Conservation (phyloP, 179 eudicot species). For the Actinidia arguta region DNA sequence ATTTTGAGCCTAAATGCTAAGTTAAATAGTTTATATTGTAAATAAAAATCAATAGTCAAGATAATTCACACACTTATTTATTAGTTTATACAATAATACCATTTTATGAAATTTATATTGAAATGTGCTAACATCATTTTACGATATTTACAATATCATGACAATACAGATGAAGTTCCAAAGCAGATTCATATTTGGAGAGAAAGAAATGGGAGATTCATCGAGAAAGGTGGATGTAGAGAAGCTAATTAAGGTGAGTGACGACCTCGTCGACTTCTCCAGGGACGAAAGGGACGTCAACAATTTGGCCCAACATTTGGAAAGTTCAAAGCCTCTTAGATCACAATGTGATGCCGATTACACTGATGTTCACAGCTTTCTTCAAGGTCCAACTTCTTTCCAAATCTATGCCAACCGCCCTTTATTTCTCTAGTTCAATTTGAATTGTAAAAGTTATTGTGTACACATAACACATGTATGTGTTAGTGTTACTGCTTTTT, state of each 20-base stretch:
- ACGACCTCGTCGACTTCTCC: slow-evolving; percentile 36
- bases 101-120: too few relatives aligned
- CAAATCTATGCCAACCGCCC: not conserved
- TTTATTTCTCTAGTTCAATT: not conserved
- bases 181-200: not conserved
- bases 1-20: too few relatives aligned
- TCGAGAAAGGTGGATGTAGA: slow-evolving; percentile 38
- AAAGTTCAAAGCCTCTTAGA: slow-evolving; percentile 30
- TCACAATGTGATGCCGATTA: slow-evolving; percentile 42
- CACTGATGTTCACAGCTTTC: slow-evolving; percentile 28
- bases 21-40: too few relatives aligned
- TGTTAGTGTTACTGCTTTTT: too few relatives aligned
- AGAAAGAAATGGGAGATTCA: slow-evolving; percentile 48
- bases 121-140: too few relatives aligned
- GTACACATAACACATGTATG: too few relatives aligned
- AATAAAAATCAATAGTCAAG: too few relatives aligned
- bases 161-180: slow-evolving; percentile 22
- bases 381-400: slow-evolving; percentile 37
- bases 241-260: slow-evolving; percentile 35
- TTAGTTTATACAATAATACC: too few relatives aligned
- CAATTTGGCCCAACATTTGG: slow-evolving; percentile 30
- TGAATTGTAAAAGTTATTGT: too few relatives aligned
- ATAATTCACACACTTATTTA: too few relatives aligned
- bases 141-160: too few relatives aligned
- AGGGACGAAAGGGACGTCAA: slow-evolving; percentile 34